phyloP scores from a whole-genome alignment of 2,329 filamentous ascomycete genomes.

The Apiospora pterosperma region DNA sequence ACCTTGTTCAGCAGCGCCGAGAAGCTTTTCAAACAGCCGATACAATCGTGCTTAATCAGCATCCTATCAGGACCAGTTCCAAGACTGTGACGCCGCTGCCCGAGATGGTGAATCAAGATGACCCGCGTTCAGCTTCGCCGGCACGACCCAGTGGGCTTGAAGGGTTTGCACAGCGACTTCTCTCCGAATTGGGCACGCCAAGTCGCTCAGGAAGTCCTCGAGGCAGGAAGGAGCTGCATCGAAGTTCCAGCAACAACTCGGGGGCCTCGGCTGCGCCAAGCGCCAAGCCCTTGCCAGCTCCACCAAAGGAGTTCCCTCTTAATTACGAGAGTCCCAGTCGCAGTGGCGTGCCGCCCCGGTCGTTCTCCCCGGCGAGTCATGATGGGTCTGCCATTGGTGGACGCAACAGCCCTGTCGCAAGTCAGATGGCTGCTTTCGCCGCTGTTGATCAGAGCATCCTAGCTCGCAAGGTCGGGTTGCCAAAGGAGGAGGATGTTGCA shows the following conservation, averaged over 20 bases:
- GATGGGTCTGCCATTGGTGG: constrained; percentile 22
- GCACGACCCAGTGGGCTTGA: constrained; percentile 54
- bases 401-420: constrained; percentile 35
- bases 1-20: constrained; percentile 63
- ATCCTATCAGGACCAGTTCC: constrained; percentile 22
- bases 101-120: constrained; percentile 43
- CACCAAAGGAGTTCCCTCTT: constrained; percentile 41
- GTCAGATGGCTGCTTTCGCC: constrained; percentile 58
- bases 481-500: constrained; percentile 34
- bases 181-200: constrained; percentile 56
- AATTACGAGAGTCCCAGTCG: constrained; percentile 32
- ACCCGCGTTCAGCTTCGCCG: constrained; percentile 47
- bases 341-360: constrained; percentile 26
- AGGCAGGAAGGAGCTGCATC: constrained; percentile 44
- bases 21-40: constrained; percentile 62
- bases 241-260: constrained; percentile 21
- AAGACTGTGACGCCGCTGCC: constrained; percentile 22
- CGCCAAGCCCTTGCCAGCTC: constrained; percentile 31
- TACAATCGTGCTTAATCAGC: constrained; percentile 37
- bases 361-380: constrained; percentile 38
- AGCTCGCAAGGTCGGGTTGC: constrained; percentile 49
- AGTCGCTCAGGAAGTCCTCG: constrained; percentile 48
- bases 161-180: constrained; percentile 58
- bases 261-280: constrained; percentile 29
- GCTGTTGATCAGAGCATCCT: constrained; percentile 62